Evolutionary conservation across 345 rosid genomes (phyloP).

Genomic region (Durio zibethinus): DNA sequence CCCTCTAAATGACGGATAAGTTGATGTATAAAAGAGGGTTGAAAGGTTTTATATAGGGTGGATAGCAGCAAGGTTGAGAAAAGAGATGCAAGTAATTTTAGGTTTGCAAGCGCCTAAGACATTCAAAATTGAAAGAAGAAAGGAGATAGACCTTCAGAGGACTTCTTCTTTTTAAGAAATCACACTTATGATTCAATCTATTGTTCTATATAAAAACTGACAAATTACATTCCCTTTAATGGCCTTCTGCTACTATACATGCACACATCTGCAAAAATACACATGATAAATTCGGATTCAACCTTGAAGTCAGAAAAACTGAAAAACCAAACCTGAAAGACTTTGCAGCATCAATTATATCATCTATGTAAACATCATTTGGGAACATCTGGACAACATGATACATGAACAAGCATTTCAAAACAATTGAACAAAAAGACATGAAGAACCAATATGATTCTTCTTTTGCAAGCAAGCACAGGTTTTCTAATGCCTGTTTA

Average conservation of each 20-base stretch:
- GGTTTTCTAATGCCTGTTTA: not conserved
- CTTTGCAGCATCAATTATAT: conserved; percentile 66
- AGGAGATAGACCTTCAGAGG: no score
- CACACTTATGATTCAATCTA: not conserved
- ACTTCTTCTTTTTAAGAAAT: no score
- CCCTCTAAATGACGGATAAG: not conserved
- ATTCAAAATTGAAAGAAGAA: not conserved
- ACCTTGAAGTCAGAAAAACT: no score
- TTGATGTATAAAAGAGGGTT: not conserved
- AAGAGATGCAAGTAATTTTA: not conserved
- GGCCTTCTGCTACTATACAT: not conserved
- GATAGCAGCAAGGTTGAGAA: not conserved
- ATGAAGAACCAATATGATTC: not conserved
- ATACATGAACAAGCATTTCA: not conserved
- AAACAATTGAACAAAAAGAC: not conserved
- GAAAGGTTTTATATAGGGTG: not conserved
- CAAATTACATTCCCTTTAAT: not conserved
- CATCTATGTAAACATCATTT: conserved; percentile 59
- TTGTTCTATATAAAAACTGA: not conserved
- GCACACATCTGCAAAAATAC: not conserved
- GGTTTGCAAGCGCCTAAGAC: not conserved
- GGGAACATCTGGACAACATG: conserved; percentile 70
- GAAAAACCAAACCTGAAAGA: conserved; percentile 57
- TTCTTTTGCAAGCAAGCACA: not conserved
- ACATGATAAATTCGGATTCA: no score